Percentiles rank a stretch among this genome's conserved stretches.
phyloP scores from a whole-genome alignment of 2,329 filamentous ascomycete species.

The Pseudocercospora crystallina region DNA sequence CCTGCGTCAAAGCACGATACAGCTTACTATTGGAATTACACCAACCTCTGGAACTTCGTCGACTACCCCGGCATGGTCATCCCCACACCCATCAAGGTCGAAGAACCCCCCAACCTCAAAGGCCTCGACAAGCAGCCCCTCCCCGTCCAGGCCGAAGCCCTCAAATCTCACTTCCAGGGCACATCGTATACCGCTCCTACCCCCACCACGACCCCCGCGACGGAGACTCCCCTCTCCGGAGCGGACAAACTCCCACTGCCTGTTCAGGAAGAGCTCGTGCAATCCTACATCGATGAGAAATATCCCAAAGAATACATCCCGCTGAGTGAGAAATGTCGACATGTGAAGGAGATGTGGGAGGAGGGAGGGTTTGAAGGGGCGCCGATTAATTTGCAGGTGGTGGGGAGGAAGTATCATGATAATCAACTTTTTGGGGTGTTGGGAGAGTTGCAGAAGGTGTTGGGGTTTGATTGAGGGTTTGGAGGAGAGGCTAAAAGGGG shows the following conservation, averaged over 20 bases:
- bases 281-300: neutral
- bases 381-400: constrained; percentile 20
- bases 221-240: neutral
- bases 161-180: neutral
- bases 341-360: constrained; percentile 19
- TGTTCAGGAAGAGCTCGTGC: neutral
- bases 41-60: constrained; percentile 22
- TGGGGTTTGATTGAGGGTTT: constrained; percentile 13
- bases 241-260: neutral
- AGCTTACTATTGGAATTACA: constrained; percentile 22
- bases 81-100: constrained; percentile 15
- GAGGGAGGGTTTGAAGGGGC: constrained; percentile 16
- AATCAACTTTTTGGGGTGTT: constrained; percentile 20
- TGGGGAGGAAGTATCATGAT: constrained; percentile 18
- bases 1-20: constrained; percentile 20
- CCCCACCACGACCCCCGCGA: neutral
- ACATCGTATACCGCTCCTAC: neutral
- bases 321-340: constrained; percentile 15
- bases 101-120: neutral
- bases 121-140: neutral
- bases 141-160: neutral
- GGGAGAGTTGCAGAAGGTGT: constrained; percentile 14
- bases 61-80: constrained; percentile 21
- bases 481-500: too few relatives aligned
- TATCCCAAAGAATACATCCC: constrained; percentile 13